A percentile compares a stretch with the other conserved stretches of the same genome.
These are phyloP conservation scores for Tylopilus subfusipes DNA, from an alignment of 768 basidiomycete genomes.

Conservation along the genomic window DNA sequence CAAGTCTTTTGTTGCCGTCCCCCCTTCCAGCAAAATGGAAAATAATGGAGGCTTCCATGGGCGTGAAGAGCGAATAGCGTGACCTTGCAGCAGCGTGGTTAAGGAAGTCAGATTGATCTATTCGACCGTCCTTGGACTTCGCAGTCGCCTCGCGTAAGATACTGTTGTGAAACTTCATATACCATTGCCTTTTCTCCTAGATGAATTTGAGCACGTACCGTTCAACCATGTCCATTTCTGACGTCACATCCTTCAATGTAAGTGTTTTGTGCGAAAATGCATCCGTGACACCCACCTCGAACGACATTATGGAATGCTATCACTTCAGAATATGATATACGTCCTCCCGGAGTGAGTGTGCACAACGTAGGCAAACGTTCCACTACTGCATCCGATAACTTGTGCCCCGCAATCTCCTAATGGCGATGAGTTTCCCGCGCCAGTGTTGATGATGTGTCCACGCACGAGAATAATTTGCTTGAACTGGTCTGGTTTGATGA, in stretches of 20 bases:
- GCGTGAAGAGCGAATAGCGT: slow-evolving; percentile 93
- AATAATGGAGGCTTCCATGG: slow-evolving; percentile 97
- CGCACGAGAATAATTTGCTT: slow-evolving; percentile 90
- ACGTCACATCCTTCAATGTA: slow-evolving; percentile 1
- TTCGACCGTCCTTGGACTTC: slow-evolving; percentile 91
- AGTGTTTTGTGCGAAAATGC: not conserved
- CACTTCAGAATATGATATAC: slow-evolving; percentile 95
- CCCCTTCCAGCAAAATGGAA: slow-evolving; percentile 97
- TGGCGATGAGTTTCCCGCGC: not conserved
- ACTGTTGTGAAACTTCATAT: slow-evolving; percentile 34
- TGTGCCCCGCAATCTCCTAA: slow-evolving; percentile 95
- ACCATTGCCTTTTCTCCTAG: not conserved
- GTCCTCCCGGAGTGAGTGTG: slow-evolving; percentile 81
- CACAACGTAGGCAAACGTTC: slow-evolving; percentile 91
- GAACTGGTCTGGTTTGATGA: slow-evolving; percentile 91
- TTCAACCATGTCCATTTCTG: slow-evolving; percentile 96
- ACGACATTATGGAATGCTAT: slow-evolving; percentile 96
- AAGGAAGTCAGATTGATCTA: slow-evolving; percentile 93
- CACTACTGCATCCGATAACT: slow-evolving; percentile 90
- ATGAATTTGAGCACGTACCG: slow-evolving; percentile 40
- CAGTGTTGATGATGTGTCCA: not conserved
- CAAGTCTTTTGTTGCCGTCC: slow-evolving; percentile 60
- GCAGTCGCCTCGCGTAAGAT: slow-evolving; percentile 88
- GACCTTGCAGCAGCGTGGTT: slow-evolving; percentile 83
- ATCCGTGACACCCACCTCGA: slow-evolving; percentile 53